Conservation (phyloP, 2,329 filamentous ascomycete species). For the Cladorrhinum sp. region DNA sequence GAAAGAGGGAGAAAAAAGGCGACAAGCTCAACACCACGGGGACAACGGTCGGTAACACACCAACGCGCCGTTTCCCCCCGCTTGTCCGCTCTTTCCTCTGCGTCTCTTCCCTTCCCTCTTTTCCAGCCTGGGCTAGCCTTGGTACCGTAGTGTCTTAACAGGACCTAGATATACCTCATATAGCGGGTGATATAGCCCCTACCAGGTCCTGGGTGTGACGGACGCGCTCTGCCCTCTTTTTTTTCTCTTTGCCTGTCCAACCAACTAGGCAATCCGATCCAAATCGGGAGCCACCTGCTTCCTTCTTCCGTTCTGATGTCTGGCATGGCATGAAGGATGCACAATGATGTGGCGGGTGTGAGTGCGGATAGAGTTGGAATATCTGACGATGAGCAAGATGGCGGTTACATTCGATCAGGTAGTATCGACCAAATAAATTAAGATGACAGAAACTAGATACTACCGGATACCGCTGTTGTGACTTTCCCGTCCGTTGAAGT, state of each 20-base stretch:
- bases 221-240: not conserved
- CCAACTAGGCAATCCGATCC: not conserved
- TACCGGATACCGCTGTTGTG: too few species aligned
- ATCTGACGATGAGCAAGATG: not conserved
- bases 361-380: not conserved
- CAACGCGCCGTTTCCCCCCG: not conserved
- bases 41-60: too few species aligned
- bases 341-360: not conserved
- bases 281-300: too few species aligned
- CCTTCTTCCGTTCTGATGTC: too few species aligned
- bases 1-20: not conserved
- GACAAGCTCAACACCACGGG: too few species aligned
- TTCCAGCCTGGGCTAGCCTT: not conserved
- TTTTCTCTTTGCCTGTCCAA: not conserved
- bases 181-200: slow-evolving; percentile 18
- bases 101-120: not conserved
- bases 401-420: not conserved
- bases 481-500: not conserved
- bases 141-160: slow-evolving; percentile 13
- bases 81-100: not conserved
- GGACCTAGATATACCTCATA: slow-evolving; percentile 18
- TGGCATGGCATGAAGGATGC: not conserved
- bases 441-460: not conserved
- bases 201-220: slow-evolving; percentile 15
- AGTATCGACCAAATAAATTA: not conserved